Evolutionary conservation across 495 filamentous ascomycete genomes (phyloP), one percentile per base, ranked within the genome.

Genomic region (Cercophora sp.): DNA sequence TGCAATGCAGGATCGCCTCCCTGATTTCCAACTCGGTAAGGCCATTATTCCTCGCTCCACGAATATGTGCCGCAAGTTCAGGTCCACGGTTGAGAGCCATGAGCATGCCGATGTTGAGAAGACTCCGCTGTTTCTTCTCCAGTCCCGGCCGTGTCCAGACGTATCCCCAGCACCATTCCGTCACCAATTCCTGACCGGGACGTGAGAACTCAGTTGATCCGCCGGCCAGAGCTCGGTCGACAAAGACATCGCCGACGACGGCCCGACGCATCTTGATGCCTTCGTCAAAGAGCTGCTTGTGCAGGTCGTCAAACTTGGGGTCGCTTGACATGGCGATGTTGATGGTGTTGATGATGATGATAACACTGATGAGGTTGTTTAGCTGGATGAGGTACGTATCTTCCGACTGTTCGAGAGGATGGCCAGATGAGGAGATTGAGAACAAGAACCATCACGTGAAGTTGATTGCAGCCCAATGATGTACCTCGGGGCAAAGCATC

Each of bases 1-100:
- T 72, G 16, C 73, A 73, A 49, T 83, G 78, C 46, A 80, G 58
- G 19, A 81, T 66, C 11, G 77, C 71, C 67, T 82, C 80, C 16
- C 75, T 52, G 34, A 84, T 78, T 62, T 84, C 79, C 22, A 74
- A 27, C 51, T 78, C 75, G 1, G 64, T 70, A 15, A 77, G 56
- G 4, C 80, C 79, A 52, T 83, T 83, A 45, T 71, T 73, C 40
- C 79, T 59, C 0, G 79, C 79, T 0, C 79, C 79, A n/a, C 78
- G 64, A 1, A 76, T 67, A 58, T 83, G 79, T 6, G 72, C 65
- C 2, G 60, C 79, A 41, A 83, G 65, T 58, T 83, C 81, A 1
- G 73, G 69, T n/a, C 56, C 60, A 15, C 74, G 64, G 55, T 79
- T 79, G 42, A 79, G 62, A 1, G 79, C 79, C 52, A 71, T 76